Conservation (phyloP, 495 filamentous ascomycete genomes). For the Apodospora peruviana region DNA sequence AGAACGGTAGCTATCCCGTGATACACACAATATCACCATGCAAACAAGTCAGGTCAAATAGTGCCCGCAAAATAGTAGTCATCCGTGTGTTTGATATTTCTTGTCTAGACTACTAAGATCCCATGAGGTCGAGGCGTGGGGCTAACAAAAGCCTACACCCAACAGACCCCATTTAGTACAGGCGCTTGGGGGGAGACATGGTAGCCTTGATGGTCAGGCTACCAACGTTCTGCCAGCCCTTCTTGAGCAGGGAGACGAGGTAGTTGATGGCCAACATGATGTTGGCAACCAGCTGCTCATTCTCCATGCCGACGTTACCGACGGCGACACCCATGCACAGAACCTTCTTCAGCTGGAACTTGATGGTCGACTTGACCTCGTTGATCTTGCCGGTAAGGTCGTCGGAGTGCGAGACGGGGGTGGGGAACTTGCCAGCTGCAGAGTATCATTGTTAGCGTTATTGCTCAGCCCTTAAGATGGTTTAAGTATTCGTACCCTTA, state of each 20-base stretch:
- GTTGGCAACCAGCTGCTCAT: conserved; percentile 94
- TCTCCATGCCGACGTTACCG: conserved; percentile 93
- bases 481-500: conserved; percentile 62
- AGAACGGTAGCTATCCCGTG: neutral
- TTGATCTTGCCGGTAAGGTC: conserved; percentile 89
- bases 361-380: conserved; percentile 99
- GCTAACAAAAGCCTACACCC: conserved; percentile 2
- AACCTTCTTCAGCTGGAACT: conserved; percentile 99
- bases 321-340: conserved; percentile 98
- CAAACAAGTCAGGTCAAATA: neutral
- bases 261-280: conserved; percentile 98
- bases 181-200: conserved; percentile 94
- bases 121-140: neutral
- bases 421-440: conserved; percentile 96
- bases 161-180: conserved; percentile 61
- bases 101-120: conserved; percentile 2
- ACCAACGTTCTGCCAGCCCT: conserved; percentile 99
- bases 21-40: neutral
- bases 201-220: conserved; percentile 98
- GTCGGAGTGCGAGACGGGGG: conserved; percentile 91
- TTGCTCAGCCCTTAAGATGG: neutral
- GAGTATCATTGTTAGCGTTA: conserved; percentile 16
- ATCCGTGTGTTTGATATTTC: neutral
- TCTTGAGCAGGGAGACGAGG: conserved; percentile 96
- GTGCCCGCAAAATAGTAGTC: neutral